These are phyloP conservation scores for Penicillium janthinellum DNA, from an alignment of 2,329 filamentous ascomycete species.

Conservation along the genomic window DNA sequence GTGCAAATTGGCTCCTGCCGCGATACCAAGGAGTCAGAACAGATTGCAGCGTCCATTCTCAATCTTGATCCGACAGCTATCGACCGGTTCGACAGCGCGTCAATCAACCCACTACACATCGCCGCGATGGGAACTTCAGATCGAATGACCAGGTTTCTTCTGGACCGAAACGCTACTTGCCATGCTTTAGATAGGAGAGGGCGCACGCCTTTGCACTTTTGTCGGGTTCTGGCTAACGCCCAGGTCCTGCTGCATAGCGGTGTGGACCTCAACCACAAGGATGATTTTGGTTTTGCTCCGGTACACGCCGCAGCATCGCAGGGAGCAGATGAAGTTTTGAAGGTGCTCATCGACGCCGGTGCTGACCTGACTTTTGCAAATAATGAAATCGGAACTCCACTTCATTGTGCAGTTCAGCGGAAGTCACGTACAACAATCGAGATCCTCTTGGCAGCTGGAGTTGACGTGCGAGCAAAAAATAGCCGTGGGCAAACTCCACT, in stretches of 20 bases:
- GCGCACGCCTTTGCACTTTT: conserved; percentile 7
- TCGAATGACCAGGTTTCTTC: conserved; percentile 7
- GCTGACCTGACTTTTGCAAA: conserved; percentile 6
- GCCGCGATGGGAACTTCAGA: conserved; percentile 12
- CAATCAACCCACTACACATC: conserved; percentile 9
- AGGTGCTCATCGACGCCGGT: conserved; percentile 6
- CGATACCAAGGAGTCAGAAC: conserved; percentile 12
- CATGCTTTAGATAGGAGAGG: conserved; percentile 1
- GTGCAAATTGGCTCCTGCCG: conserved; percentile 11
- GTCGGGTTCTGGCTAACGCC: background rate
- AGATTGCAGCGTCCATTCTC: conserved; percentile 8
- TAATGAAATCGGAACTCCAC: conserved; percentile 5
- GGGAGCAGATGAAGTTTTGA: conserved; percentile 7
- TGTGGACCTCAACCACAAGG: conserved; percentile 7
- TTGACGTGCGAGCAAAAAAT: conserved; percentile 5
- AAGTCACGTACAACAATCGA: conserved; percentile 10
- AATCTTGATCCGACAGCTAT: conserved; percentile 11
- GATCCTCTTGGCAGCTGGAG: conserved; percentile 9
- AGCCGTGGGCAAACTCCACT: conserved; percentile 8
- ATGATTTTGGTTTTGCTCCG: conserved; percentile 8
- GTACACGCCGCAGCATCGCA: conserved; percentile 3
- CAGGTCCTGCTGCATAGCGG: conserved; percentile 3
- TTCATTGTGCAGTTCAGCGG: conserved; percentile 10
- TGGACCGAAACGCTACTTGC: conserved; percentile 1
- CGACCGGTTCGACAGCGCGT: conserved; percentile 8